Conservation (phyloP, 2,329 filamentous ascomycete genomes). For the Cordyceps tenuipes region DNA sequence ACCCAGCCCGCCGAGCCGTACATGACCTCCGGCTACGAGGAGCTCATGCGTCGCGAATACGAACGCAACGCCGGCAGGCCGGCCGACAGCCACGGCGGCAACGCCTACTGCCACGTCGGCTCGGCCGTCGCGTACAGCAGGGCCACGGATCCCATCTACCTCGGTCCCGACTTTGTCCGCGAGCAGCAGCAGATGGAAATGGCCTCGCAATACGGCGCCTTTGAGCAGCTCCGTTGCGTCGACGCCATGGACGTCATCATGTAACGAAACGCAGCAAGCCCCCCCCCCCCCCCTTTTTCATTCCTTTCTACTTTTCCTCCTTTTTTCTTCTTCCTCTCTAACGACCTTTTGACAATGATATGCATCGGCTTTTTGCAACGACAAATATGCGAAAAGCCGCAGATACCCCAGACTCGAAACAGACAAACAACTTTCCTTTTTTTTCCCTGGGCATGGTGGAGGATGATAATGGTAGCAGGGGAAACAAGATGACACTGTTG, state of each 20-base stretch:
- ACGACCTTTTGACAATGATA: neutral
- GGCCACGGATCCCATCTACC: constrained; percentile 64
- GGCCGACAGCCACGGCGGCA: constrained; percentile 25
- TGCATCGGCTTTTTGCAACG: constrained; percentile 4
- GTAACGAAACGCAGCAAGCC: neutral
- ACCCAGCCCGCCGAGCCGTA: constrained; percentile 52
- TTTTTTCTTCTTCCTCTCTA: too few relatives aligned
- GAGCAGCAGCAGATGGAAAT: constrained; percentile 48
- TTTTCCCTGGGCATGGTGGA: neutral
- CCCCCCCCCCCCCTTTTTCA: neutral
- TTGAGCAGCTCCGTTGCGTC: constrained; percentile 38
- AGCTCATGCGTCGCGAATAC: constrained; percentile 56
- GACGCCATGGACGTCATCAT: constrained; percentile 42
- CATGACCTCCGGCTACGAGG: constrained; percentile 73
- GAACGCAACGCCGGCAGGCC: constrained; percentile 31
- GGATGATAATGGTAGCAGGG: neutral
- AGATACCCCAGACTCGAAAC: constrained; percentile 7
- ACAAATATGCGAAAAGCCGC: constrained; percentile 2
- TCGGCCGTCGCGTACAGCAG: constrained; percentile 40
- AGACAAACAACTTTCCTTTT: neutral
- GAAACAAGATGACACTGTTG: neutral
- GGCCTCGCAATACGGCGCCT: constrained; percentile 61
- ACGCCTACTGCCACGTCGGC: constrained; percentile 37
- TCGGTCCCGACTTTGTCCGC: constrained; percentile 33
- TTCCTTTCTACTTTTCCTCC: neutral